A percentile compares a stretch with the other conserved stretches of the same genome.
phyloP scores from a whole-genome alignment of 2,329 filamentous ascomycete genomes.

The Tolypocladium amazonense region DNA sequence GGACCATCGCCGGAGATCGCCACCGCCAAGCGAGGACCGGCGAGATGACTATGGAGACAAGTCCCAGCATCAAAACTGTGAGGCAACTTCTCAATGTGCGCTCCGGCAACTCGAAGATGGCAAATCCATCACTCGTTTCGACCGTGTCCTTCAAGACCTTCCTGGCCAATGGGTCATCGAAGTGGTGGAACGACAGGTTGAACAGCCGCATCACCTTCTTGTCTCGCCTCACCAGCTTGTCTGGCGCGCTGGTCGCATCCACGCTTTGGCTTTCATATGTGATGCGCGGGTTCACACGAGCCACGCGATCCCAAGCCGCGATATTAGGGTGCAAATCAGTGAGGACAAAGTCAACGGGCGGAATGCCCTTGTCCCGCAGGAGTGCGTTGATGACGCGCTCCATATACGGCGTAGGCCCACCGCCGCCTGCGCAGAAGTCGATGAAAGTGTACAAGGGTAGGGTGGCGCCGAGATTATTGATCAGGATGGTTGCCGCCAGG shows the following conservation, averaged over 20 bases:
- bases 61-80: constrained; percentile 39
- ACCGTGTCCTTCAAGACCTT: constrained; percentile 55
- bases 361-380: constrained; percentile 14
- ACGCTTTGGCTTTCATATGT: constrained; percentile 50
- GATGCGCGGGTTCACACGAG: constrained; percentile 42
- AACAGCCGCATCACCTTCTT: constrained; percentile 57
- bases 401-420: constrained; percentile 57
- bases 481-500: constrained; percentile 48
- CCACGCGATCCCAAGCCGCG: constrained; percentile 45
- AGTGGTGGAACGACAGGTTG: constrained; percentile 69
- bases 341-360: constrained; percentile 46
- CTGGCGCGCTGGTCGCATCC: constrained; percentile 53
- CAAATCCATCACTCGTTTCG: constrained; percentile 55
- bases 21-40: constrained; percentile 43
- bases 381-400: constrained; percentile 46
- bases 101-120: constrained; percentile 67
- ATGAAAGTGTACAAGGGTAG: constrained; percentile 51
- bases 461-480: constrained; percentile 33
- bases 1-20: constrained; percentile 40
- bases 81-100: constrained; percentile 44
- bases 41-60: constrained; percentile 38
- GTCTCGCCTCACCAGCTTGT: constrained; percentile 29
- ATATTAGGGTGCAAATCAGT: constrained; percentile 58
- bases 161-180: constrained; percentile 50
- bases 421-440: constrained; percentile 67